A percentile compares a stretch with the other conserved stretches of the same genome.
phyloP scores from a whole-genome alignment of 768 basidiomycete genomes.

The Dictyophora rubrovolvata region DNA sequence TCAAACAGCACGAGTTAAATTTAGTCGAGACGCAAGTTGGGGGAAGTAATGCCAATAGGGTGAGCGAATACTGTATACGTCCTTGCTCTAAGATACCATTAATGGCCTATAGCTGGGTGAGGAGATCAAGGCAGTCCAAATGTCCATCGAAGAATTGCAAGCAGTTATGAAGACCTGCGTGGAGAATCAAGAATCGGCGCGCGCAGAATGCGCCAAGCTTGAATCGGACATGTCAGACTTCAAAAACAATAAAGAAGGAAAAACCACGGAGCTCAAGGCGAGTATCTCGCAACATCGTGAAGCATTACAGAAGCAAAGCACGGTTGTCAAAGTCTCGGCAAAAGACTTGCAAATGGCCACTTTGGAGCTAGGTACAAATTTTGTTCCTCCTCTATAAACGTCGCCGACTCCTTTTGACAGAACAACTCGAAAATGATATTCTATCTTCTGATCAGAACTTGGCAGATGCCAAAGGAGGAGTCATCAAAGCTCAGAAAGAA shows the following conservation, averaged over 20 bases:
- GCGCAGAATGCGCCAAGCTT: slow-evolving; percentile 73
- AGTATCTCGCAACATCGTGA: slow-evolving; percentile 75
- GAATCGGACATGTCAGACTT: slow-evolving; percentile 98
- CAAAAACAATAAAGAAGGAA: slow-evolving; percentile 97
- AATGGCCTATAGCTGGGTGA: slow-evolving; percentile 49
- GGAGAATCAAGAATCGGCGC: slow-evolving; percentile 66
- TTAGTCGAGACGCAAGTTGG: slow-evolving; percentile 77
- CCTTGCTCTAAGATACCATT: not conserved
- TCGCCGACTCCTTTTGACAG: slow-evolving; percentile 26
- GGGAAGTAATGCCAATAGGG: slow-evolving; percentile 83
- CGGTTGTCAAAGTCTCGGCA: slow-evolving; percentile 74
- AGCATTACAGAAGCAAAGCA: slow-evolving; percentile 69
- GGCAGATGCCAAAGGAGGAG: slow-evolving; percentile 33
- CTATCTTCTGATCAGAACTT: slow-evolving; percentile 29
- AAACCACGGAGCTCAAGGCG: slow-evolving; percentile 89
- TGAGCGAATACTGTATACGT: slow-evolving; percentile 27
- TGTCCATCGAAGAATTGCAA: slow-evolving; percentile 48
- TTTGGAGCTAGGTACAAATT: slow-evolving; percentile 71
- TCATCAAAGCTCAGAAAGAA: slow-evolving; percentile 50
- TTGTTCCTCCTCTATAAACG: not conserved
- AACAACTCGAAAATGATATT: slow-evolving; percentile 75
- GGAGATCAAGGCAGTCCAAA: slow-evolving; percentile 67
- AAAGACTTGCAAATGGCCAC: slow-evolving; percentile 82
- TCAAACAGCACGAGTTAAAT: slow-evolving; percentile 79
- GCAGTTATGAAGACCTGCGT: slow-evolving; percentile 52